A percentile compares a stretch with the other conserved stretches of the same genome.
Conservation (phyloP, 2,329 filamentous ascomycete species). For the Sporothrix luriei region DNA sequence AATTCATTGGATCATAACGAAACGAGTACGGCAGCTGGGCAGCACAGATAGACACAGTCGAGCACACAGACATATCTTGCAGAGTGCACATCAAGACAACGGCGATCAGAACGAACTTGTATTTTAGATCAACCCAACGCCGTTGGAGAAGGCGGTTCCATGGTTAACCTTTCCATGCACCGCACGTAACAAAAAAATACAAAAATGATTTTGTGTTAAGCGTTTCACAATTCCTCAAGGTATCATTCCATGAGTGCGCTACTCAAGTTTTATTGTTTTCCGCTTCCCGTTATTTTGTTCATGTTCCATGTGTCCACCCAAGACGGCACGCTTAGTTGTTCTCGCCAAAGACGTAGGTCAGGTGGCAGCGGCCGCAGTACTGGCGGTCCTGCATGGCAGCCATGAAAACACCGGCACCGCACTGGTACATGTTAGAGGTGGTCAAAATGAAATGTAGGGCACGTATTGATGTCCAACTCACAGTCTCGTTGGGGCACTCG, state of each 20-base stretch:
- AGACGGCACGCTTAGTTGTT: conserved; percentile 48
- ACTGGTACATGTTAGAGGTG: conserved; percentile 56
- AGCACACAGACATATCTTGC: neutral
- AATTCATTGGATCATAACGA: neutral
- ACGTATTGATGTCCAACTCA: conserved; percentile 50
- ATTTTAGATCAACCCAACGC: conserved; percentile 30
- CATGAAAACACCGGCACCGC: conserved; percentile 99
- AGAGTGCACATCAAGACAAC: neutral
- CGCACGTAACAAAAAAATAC: conserved; percentile 24
- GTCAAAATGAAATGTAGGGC: no score
- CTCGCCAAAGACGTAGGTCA: conserved; percentile 75
- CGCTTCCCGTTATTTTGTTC: neutral
- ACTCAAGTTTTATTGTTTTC: conserved; percentile 18
- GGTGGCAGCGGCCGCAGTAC: conserved; percentile 81
- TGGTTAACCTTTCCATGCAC: conserved; percentile 33
- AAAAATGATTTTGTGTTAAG: conserved; percentile 17
- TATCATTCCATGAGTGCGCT: conserved; percentile 36
- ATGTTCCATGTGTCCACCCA: neutral
- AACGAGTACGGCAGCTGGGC: neutral
- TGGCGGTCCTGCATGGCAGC: conserved; percentile 99
- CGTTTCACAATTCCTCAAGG: conserved; percentile 32
- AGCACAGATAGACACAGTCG: neutral
- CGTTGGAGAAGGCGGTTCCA: conserved; percentile 29
- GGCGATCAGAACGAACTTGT: conserved; percentile 18
- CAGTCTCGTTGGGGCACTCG: conserved; percentile 91